phyloP scores from a whole-genome alignment of 441 rosid species.

The Raphanus hybrid region DNA sequence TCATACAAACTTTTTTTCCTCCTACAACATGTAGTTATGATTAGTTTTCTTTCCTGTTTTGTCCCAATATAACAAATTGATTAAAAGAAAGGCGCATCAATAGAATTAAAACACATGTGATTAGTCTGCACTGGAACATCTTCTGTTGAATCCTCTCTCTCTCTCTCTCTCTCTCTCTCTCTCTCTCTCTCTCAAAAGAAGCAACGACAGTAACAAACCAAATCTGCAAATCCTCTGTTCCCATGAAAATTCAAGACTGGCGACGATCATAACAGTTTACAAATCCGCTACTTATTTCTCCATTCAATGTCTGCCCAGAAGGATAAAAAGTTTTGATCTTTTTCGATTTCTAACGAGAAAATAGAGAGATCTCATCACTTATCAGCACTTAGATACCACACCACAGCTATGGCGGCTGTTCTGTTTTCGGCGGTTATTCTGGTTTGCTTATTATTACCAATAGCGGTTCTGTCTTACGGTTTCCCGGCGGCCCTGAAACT shows the following conservation, averaged over 20 bases:
- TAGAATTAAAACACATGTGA: slow-evolving; percentile 1
- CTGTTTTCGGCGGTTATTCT: slow-evolving; percentile 8
- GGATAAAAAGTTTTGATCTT: slow-evolving; percentile 1
- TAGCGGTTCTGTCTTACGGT: slow-evolving; percentile 30
- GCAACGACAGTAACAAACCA: slow-evolving; percentile 3
- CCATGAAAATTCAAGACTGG: slow-evolving; percentile 4
- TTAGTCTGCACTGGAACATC: slow-evolving; percentile 17
- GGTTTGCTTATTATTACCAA: slow-evolving; percentile 19
- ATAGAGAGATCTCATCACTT: slow-evolving; percentile 22
- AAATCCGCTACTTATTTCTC: neutral
- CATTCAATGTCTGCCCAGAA: slow-evolving; percentile 15
- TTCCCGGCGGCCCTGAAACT: slow-evolving; percentile 62
- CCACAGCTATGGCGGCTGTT: slow-evolving; percentile 30
- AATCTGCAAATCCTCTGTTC: slow-evolving; percentile 25
- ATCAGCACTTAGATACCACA: neutral
- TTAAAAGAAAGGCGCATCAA: no score
- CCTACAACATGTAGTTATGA: neutral
- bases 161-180: neutral
- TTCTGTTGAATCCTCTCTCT: slow-evolving; percentile 21
- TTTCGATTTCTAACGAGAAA: neutral
- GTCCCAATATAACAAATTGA: neutral
- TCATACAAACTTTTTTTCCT: neutral
- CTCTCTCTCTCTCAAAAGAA: slow-evolving; percentile 3
- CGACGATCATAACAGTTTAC: neutral
- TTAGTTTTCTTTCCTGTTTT: neutral